A percentile compares a stretch with the other conserved stretches of the same genome.
phyloP scores from a whole-genome alignment of 78 protist species.

The Cavenderia fasciculata region DNA sequence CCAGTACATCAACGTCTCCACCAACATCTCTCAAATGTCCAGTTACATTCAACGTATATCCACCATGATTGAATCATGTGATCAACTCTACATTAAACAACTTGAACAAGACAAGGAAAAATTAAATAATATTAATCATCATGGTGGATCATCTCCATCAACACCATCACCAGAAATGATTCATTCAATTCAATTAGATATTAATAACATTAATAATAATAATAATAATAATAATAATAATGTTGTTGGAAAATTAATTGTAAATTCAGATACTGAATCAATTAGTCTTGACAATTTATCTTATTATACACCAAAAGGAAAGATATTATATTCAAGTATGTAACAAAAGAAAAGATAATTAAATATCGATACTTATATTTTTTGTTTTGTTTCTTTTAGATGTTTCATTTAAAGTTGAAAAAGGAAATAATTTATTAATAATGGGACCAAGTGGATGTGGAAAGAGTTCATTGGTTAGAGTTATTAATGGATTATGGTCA shows the following conservation, averaged over 20 bases:
- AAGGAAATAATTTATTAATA: slow-evolving; percentile 56
- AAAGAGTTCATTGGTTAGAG: slow-evolving; percentile 73
- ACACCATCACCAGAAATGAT: too few relatives aligned
- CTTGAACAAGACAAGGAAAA: background rate
- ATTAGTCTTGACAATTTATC: slow-evolving; percentile 39
- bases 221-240: too few relatives aligned
- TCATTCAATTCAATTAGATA: too few relatives aligned
- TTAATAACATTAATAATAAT: too few relatives aligned
- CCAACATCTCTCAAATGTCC: slow-evolving; percentile 30
- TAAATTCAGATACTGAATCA: too few relatives aligned
- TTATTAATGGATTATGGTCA: slow-evolving; percentile 81
- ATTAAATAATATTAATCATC: too few relatives aligned
- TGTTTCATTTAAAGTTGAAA: slow-evolving; percentile 43
- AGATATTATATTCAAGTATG: slow-evolving; percentile 42
- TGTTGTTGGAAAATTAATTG: too few relatives aligned
- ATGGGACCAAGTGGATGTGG: slow-evolving; percentile 85
- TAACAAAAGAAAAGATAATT: too few relatives aligned
- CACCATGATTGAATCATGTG: slow-evolving; percentile 60
- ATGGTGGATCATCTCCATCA: too few relatives aligned
- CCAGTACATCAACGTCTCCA: slow-evolving; percentile 66
- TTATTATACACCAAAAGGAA: slow-evolving; percentile 76
- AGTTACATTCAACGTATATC: slow-evolving; percentile 72
- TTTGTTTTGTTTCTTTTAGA: too few relatives aligned
- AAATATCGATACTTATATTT: too few relatives aligned
- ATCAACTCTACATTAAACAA: slow-evolving; percentile 1